phyloP scores from a whole-genome alignment of 306 rosid species.

The Glycine tomentella region DNA sequence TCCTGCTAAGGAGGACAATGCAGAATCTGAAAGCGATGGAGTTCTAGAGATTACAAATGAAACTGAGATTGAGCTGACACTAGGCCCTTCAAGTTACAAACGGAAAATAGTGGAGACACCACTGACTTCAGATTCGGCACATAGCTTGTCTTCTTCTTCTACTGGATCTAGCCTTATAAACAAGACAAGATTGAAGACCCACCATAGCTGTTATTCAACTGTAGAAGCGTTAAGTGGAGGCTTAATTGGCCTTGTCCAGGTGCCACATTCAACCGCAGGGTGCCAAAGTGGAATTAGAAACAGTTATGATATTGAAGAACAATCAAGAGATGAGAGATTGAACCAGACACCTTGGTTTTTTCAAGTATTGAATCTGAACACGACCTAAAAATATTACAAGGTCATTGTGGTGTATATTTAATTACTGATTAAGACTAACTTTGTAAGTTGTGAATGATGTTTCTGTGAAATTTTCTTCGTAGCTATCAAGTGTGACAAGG shows the following conservation, averaged over 20 bases:
- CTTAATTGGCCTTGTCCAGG: constrained; percentile 45
- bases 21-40: constrained; percentile 48
- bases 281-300: constrained; percentile 50
- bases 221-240: constrained; percentile 50
- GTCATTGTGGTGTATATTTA: constrained; percentile 48
- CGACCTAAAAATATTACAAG: constrained; percentile 47
- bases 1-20: constrained; percentile 52
- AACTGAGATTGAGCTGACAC: constrained; percentile 74
- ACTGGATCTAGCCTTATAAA: constrained; percentile 69
- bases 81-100: constrained; percentile 75
- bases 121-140: constrained; percentile 65
- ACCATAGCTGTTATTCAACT: constrained; percentile 36
- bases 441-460: constrained; percentile 41
- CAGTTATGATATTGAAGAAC: constrained; percentile 55
- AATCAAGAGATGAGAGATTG: constrained; percentile 60
- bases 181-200: constrained; percentile 52
- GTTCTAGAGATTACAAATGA: constrained; percentile 34
- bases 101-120: constrained; percentile 54
- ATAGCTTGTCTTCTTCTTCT: constrained; percentile 73
- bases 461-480: constrained; percentile 48
- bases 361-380: constrained; percentile 71
- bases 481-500: constrained; percentile 41
- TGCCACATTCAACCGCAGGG: constrained; percentile 49
- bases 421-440: constrained; percentile 49
- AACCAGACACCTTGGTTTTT: constrained; percentile 72